Evolutionary conservation across 352 stramenopile species (phyloP), one percentile per base, ranked within the genome.

Genomic region (Thraustochytrium sp.): DNA sequence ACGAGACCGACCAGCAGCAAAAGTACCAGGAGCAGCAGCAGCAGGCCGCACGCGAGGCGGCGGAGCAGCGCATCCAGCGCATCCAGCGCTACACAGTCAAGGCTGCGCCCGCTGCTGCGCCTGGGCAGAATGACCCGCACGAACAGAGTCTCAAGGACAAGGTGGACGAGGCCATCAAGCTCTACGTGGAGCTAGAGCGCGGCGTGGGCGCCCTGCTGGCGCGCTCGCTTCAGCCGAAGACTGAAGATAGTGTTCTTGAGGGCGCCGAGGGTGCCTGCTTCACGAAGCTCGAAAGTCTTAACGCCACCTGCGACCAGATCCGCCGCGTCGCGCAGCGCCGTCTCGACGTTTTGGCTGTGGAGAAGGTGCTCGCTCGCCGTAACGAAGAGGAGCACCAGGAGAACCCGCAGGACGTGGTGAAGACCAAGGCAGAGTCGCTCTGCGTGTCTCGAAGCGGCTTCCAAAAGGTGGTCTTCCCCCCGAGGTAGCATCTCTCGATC

Each of bases 361-460:
- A 80, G 13, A 29, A 64, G 23, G 48, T 80, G 16, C 48, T 80
- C 11, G n/a, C 63, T 13, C 42, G 46, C 8, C 68, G 68, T 31
- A 64, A 64, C 48, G 68, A 80, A 34, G 8, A 80, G 49, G 44
- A 80, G 42, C 48, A 65, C 16, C 68, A 80, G 53, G 48, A 80
- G 31, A 51, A 64, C 5, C 68, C 68, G 23, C 68, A 80, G 34
- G 68, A 80, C 18, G 31, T 63, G 8, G 40, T 80, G 29, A 46
- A 61, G 26, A 51, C 16, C 8, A 64, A 55, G 37, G 48, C 68
- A 8, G 68, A 80, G 38, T 34, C 13, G 18, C 34, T 80, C 13
- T 80, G 48, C 51, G 37, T 80, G 18, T 80, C 68, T 8, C 42
- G 68, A 44, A 75, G 44, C 18, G 68, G 31, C 13, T 80, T 80